Base-by-base conservation (phyloP, 139 green algal genomes). In the Haematococcus lacustris region DNA sequence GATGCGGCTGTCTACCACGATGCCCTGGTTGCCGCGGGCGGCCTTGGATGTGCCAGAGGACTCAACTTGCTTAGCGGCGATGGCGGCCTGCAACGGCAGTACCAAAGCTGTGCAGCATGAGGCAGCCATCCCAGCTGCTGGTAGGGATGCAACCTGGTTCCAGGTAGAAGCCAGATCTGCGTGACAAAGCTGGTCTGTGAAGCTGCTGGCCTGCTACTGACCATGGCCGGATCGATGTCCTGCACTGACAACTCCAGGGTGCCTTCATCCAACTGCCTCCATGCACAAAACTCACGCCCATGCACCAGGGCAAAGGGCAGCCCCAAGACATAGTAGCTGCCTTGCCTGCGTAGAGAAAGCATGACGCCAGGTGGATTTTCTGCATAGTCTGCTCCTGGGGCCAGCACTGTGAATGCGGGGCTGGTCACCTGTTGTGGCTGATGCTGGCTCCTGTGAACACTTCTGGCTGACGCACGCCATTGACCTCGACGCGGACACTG, bases 371-470 rank as follows among this genome's bases (percentile, higher is more conserved):
- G 47, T 13, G 47, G 13, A 57, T 57, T 57, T 13, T 21, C 21
- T 57, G 47, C 47, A 57, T 21, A 57, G 13, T 21, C 47, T 28
- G n/a, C n/a, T n/a, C n/a, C n/a, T n/a, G n/a, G n/a, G n/a, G n/a
- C n/a, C n/a, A n/a, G n/a, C n/a, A n/a, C n/a, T n/a, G n/a, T n/a
- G n/a, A n/a, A n/a, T n/a, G n/a, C n/a, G n/a, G n/a, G n/a, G n/a
- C n/a, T n/a, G n/a, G n/a, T n/a, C 61, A 72, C 67, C 41, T 72
- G 67, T 72, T 63, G 9, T 64, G 67, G 67, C 67, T 72, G 41
- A 72, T 63, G 67, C 67, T 72, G 34, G 43, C 67, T 2, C 47
- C 47, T 3, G 43, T 60, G 67, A 72, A 64, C 2, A 63, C 43
- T 33, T 72, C 67, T 5, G 67, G 67, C 67, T 72, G 67, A 3